Base-by-base conservation (phyloP, 2,329 filamentous ascomycete genomes). In the Talaromyces funiculosus region DNA sequence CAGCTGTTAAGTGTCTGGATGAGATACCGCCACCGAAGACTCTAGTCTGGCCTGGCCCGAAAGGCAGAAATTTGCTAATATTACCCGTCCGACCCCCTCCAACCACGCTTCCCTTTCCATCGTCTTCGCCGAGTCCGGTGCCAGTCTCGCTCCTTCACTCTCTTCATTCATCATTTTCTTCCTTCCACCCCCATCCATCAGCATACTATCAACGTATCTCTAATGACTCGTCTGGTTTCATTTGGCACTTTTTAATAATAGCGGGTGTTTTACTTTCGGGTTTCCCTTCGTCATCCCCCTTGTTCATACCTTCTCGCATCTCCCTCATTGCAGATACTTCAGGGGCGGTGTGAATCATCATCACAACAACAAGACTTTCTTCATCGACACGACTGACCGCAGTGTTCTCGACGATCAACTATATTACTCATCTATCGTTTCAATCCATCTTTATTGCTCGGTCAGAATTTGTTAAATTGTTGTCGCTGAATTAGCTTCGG, bases 61-160 rank as follows among this genome's bases (percentile, higher is more conserved):
- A 35, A 22, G 31, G 24, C 45, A 49, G 24, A 49, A 26, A 49
- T 18, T 37, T 54, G 33, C 20, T 54, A 40, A 37, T 18, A 14
- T 37, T 29, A 38, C 33, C 51, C 51, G 51, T 40, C 35, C 33
- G 31, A 22, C 14, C 51, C 35, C 47, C 35, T 47, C 40, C 24
- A 33, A 16, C 54, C 42, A 14, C 18, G 7, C 20, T 33, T 49
- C 22, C 45, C 29, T 14, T 49, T 58, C 42, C 33, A 35, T 61
- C 54, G 54, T 47, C 47, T 58, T 61, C 60, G 60, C 60, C 60
- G 60, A 61, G 54, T 57, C 60, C 60, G 54, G 54, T 53, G 33
- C 38, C 51, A 54, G 33, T 18, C 42, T 38, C 37, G 49, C 24
- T 33, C 45, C 12, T 49, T 42, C 40, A 43, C 57, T 31, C 55